Conservation (phyloP, 225 moss, liverwort and hornwort species). For the Marchantia polymorpha region DNA sequence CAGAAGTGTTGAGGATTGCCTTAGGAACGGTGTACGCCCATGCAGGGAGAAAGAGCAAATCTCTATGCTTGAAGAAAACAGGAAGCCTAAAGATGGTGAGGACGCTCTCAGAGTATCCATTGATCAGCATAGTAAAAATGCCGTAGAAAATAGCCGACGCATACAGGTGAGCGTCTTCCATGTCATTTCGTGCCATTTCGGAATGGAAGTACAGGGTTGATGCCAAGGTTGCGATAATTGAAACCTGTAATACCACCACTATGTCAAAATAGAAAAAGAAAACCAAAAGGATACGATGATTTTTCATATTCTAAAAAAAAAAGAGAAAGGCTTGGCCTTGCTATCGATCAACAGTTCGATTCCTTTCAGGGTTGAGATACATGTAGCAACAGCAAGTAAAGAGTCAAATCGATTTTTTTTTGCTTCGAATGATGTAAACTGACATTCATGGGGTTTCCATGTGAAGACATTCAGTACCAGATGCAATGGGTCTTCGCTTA, state of each 20-base stretch:
- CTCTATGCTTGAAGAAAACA: constrained; percentile 30
- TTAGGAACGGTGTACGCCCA: constrained; percentile 28
- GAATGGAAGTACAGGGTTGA: constrained; percentile 52
- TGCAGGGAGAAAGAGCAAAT: constrained; percentile 31
- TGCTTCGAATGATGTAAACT: too few relatives aligned
- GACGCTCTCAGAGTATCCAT: constrained; percentile 54
- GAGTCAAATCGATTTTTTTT: too few relatives aligned
- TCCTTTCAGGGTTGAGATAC: too few relatives aligned
- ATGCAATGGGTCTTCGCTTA: too few relatives aligned
- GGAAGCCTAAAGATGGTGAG: constrained; percentile 47
- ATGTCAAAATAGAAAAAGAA: too few relatives aligned
- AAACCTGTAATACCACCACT: constrained; percentile 40
- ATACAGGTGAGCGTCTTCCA: constrained; percentile 42
- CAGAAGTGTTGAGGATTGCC: constrained; percentile 19
- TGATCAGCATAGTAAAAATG: constrained; percentile 51
- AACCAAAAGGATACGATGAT: too few relatives aligned
- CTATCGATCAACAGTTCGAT: too few relatives aligned
- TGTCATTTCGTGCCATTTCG: constrained; percentile 38
- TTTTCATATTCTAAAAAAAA: too few relatives aligned
- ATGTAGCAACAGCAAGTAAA: too few relatives aligned
- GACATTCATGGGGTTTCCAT: too few relatives aligned
- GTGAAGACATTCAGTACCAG: too few relatives aligned
- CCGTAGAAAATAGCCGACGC: constrained; percentile 59
- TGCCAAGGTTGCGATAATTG: constrained; percentile 51
- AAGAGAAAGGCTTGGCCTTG: too few relatives aligned